phyloP scores from a whole-genome alignment of 768 basidiomycete genomes.

The Rubroboletus satanas region DNA sequence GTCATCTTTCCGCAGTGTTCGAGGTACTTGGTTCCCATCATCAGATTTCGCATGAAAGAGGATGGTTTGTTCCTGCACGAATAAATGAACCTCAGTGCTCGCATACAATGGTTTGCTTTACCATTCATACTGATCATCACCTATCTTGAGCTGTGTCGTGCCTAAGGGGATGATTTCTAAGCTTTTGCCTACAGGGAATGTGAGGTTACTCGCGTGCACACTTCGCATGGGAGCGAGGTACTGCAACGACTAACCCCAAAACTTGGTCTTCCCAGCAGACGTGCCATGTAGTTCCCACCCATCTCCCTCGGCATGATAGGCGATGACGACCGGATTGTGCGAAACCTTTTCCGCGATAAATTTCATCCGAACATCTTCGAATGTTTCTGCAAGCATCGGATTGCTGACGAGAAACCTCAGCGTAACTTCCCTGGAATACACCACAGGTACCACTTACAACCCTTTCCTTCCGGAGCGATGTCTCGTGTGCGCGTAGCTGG shows the following conservation, averaged over 20 bases:
- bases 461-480: constrained; percentile 82
- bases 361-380: constrained; percentile 75
- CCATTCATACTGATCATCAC: constrained; percentile 69
- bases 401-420: constrained; percentile 49
- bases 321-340: constrained; percentile 80
- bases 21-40: constrained; percentile 88
- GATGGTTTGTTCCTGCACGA: constrained; percentile 73
- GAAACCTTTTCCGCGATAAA: constrained; percentile 87
- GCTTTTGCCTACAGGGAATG: constrained; percentile 63
- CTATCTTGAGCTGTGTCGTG: constrained; percentile 61
- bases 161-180: constrained; percentile 84
- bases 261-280: constrained; percentile 81
- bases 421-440: not conserved
- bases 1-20: constrained; percentile 81
- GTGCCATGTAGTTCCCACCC: constrained; percentile 75
- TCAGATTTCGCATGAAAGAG: constrained; percentile 83
- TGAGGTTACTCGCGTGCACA: constrained; percentile 17
- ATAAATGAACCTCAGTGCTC: not conserved
- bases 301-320: constrained; percentile 78
- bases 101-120: constrained; percentile 27
- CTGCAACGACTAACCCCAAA: constrained; percentile 65
- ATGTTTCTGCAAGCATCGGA: constrained; percentile 86
- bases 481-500: constrained; percentile 76
- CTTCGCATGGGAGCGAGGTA: constrained; percentile 4
- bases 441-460: constrained; percentile 55